These are phyloP conservation scores for Cladosporium sp. DNA, from an alignment of 2,329 filamentous ascomycete genomes.

Conservation along the genomic window DNA sequence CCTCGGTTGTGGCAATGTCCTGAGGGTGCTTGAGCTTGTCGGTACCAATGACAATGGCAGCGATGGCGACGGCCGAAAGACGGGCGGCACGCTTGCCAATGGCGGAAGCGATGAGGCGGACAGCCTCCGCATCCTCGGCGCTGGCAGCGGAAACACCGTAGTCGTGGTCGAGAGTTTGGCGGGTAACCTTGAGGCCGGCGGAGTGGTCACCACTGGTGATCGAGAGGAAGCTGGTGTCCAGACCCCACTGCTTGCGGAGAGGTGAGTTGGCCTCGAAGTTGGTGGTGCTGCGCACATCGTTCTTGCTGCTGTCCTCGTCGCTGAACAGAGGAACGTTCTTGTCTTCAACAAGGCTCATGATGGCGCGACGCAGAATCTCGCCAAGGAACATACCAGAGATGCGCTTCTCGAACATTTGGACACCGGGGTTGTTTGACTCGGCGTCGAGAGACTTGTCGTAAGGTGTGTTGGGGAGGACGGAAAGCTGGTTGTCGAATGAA, in stretches of 20 bases:
- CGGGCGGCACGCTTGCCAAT: slow-evolving; percentile 86
- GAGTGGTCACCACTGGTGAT: slow-evolving; percentile 78
- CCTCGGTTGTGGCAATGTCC: slow-evolving; percentile 28
- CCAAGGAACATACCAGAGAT: slow-evolving; percentile 98
- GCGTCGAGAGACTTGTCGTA: slow-evolving; percentile 78
- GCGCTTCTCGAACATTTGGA: slow-evolving; percentile 99
- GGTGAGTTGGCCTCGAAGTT: slow-evolving; percentile 61
- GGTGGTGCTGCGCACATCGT: slow-evolving; percentile 65
- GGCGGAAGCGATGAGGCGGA: slow-evolving; percentile 77
- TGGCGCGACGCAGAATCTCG: slow-evolving; percentile 77
- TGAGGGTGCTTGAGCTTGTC: slow-evolving; percentile 57
- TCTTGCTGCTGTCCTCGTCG: slow-evolving; percentile 67
- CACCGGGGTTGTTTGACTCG: slow-evolving; percentile 81
- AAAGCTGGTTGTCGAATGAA: slow-evolving; percentile 91
- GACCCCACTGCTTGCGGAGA: slow-evolving; percentile 76
- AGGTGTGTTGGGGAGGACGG: slow-evolving; percentile 76
- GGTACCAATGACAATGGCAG: slow-evolving; percentile 75
- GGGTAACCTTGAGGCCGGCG: slow-evolving; percentile 65
- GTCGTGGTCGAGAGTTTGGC: slow-evolving; percentile 72
- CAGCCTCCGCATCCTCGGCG: slow-evolving; percentile 79
- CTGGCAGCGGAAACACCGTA: slow-evolving; percentile 73
- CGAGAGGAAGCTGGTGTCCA: slow-evolving; percentile 88
- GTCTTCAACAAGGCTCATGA: slow-evolving; percentile 69
- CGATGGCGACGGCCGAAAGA: slow-evolving; percentile 82
- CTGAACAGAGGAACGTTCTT: slow-evolving; percentile 67